phyloP scores from a whole-genome alignment of 176 grass and related monocot genomes.

The Olyra latifolia region DNA sequence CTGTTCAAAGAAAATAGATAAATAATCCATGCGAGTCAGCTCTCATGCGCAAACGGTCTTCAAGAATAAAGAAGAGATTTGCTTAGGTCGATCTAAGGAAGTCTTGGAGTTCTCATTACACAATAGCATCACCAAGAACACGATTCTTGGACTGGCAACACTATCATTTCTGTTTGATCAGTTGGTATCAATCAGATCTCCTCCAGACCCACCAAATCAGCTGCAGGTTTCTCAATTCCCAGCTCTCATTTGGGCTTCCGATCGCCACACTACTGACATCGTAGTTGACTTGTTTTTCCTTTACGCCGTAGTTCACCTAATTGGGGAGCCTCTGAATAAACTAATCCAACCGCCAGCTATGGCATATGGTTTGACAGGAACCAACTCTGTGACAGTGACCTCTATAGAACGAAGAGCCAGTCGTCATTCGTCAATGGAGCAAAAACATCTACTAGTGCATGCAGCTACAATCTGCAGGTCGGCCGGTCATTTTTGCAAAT shows the following conservation, averaged over 20 bases:
- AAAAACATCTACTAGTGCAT: neutral
- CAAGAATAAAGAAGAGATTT: neutral
- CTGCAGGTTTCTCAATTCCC: neutral
- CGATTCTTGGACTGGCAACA: neutral
- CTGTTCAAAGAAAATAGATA: too few relatives aligned
- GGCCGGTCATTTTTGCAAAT: neutral
- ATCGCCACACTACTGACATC: neutral
- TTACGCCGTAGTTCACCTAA: neutral
- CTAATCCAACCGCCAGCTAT: neutral
- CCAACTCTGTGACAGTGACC: neutral
- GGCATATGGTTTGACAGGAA: constrained; percentile 6
- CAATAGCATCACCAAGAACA: neutral
- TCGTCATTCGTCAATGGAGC: neutral
- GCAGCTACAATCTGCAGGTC: neutral
- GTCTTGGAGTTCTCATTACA: neutral
- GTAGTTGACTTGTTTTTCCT: neutral
- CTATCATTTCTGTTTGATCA: neutral
- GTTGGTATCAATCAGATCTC: neutral
- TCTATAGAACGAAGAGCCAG: neutral
- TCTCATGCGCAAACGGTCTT: too few relatives aligned
- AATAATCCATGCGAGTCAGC: too few relatives aligned
- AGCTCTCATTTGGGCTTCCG: neutral
- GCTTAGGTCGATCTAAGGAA: neutral
- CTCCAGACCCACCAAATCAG: neutral
- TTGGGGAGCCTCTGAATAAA: neutral